Evolutionary conservation across 192 early-diverging fungal genomes (phyloP).

Genomic region (Backusella psychrophila): DNA sequence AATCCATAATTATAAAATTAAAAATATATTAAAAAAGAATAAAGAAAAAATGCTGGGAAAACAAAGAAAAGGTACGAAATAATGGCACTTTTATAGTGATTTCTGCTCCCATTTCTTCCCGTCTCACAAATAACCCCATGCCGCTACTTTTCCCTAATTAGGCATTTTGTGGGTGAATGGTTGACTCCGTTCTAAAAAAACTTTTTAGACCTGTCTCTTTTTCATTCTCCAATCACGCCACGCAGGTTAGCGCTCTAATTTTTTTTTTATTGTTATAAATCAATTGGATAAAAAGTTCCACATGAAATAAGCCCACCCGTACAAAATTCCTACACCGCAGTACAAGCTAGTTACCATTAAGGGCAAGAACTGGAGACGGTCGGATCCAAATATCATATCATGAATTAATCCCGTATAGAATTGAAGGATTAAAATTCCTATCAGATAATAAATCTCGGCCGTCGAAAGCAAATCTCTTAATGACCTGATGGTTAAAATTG

Average conservation of each 20-base stretch:
- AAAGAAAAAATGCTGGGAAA: constrained; percentile 5
- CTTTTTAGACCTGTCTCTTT: neutral
- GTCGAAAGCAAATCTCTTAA: constrained; percentile 10
- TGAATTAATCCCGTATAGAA: constrained; percentile 58
- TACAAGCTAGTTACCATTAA: constrained; percentile 81
- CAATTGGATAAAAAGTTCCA: constrained; percentile 22
- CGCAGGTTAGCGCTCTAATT: neutral
- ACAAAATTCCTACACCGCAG: constrained; percentile 69
- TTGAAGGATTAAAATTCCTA: constrained; percentile 43
- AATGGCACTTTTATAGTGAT: neutral
- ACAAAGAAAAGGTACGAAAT: neutral
- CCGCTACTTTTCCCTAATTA: constrained; percentile 1
- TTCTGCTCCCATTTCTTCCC: neutral
- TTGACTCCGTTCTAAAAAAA: neutral
- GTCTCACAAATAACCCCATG: neutral
- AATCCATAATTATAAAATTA: constrained; percentile 31
- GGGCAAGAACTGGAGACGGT: constrained; percentile 72
- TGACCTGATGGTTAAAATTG: constrained; percentile 7
- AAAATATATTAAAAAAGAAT: neutral
- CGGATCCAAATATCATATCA: constrained; percentile 46
- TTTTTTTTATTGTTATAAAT: neutral
- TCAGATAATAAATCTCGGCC: constrained; percentile 57
- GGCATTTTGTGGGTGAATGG: neutral
- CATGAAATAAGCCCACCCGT: constrained; percentile 61
- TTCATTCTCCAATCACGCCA: neutral